These are phyloP conservation scores for Hemileccinum impolitum DNA, from an alignment of 768 basidiomycete genomes.

Conservation along the genomic window DNA sequence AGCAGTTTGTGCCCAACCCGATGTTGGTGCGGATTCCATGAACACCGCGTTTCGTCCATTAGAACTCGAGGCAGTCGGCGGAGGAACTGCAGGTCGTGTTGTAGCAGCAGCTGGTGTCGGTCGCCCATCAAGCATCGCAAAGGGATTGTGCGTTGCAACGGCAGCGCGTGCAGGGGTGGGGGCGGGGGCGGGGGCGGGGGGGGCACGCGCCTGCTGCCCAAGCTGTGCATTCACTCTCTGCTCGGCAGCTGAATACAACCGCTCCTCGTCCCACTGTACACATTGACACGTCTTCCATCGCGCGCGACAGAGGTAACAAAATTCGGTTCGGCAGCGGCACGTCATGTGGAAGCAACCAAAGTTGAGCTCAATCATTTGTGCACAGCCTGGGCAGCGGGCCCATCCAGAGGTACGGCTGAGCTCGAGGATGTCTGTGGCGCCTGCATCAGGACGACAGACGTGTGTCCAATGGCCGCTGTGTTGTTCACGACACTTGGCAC, in stretches of 20 bases:
- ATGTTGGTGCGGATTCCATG: too few relatives aligned
- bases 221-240: slow-evolving; percentile 42
- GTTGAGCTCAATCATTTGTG: slow-evolving; percentile 36
- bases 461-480: slow-evolving; percentile 24
- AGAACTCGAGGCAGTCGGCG: too few relatives aligned
- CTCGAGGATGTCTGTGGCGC: slow-evolving; percentile 23
- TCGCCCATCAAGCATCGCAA: background rate
- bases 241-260: slow-evolving; percentile 38
- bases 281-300: slow-evolving; percentile 66
- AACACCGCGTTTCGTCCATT: too few relatives aligned
- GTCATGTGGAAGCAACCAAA: slow-evolving; percentile 42
- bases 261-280: slow-evolving; percentile 63
- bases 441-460: slow-evolving; percentile 22
- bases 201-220: slow-evolving; percentile 16
- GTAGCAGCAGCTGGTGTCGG: too few relatives aligned
- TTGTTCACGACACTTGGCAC: slow-evolving; percentile 22
- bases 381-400: slow-evolving; percentile 40
- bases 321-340: slow-evolving; percentile 37
- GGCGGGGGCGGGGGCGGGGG: background rate
- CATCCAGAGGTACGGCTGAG: slow-evolving; percentile 30
- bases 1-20: too few relatives aligned
- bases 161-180: background rate
- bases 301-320: slow-evolving; percentile 47
- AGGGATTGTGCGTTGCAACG: background rate
- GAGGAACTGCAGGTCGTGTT: too few relatives aligned